Base-by-base conservation (phyloP, 257 asterid species). In the Cynanchum wilfordii region DNA sequence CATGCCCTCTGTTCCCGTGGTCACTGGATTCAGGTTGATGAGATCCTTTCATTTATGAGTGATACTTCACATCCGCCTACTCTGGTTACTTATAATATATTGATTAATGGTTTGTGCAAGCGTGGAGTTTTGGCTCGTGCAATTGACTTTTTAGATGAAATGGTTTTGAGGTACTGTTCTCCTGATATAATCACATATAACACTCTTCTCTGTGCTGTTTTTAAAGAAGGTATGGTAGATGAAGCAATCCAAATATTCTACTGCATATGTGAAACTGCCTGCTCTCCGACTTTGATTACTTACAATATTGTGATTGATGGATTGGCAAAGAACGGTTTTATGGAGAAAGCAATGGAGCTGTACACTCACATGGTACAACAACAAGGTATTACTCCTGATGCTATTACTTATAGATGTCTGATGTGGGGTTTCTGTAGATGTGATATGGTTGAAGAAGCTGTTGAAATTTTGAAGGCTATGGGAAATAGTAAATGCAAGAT, bases 301-400 rank as follows among this genome's bases (percentile, higher is more conserved):
- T 93, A 86, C 74, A 93, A 90, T 75, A 89, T 87, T 63, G 88
- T 87, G 78, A 85, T 93, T n/a, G 88, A 93, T 82, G 97, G 97
- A 50, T 80, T 89, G 77, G 87, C 93, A 3, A 90, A 83, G 85
- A 83, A 77, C 77, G 96, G 96, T 24, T 75, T 56, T 52, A 89
- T 90, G 93, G 89, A 79, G 73, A 86, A 79, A 81, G 88, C 94
- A 42, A 84, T 87, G 90, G 89, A 86, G 63, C 78, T 90, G 76
- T 93, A 86, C 84, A 69, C 70, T 65, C 65, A 72, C 73, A 93
- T 93, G 98, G 73, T 83, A 57, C 77, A 82, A 72, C 77, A 82
- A 72, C 72, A 55, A 11, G 89, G 93, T 73, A 82, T 82, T 49
- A 76, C 76, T n/a, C 97, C 98, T 13, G 98, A 93, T 83, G 89